These are phyloP conservation scores for Cryomyces antarcticus DNA, from an alignment of 495 filamentous ascomycete genomes.

Conservation along the genomic window DNA sequence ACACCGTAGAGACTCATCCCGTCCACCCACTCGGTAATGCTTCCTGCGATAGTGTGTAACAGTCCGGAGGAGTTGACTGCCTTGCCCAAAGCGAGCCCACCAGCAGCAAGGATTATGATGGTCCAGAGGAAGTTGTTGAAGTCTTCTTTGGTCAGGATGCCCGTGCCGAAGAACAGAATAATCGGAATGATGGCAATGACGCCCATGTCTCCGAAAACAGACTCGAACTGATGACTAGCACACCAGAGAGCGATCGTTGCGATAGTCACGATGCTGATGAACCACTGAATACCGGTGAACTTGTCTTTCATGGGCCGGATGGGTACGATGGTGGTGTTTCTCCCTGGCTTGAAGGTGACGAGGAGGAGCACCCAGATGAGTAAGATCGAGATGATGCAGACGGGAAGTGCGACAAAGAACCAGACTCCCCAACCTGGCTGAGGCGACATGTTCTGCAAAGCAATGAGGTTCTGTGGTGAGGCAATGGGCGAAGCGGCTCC, in stretches of 20 bases:
- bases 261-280: slow-evolving; percentile 71
- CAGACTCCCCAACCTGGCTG: slow-evolving; percentile 79
- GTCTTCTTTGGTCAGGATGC: slow-evolving; percentile 95
- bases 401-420: slow-evolving; percentile 90
- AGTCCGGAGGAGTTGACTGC: slow-evolving; percentile 84
- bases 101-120: slow-evolving; percentile 95
- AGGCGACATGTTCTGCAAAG: slow-evolving; percentile 82
- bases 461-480: slow-evolving; percentile 92
- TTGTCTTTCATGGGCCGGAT: slow-evolving; percentile 73
- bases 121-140: slow-evolving; percentile 99
- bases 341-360: slow-evolving; percentile 61
- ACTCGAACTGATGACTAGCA: slow-evolving; percentile 68
- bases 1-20: slow-evolving; percentile 73
- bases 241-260: slow-evolving; percentile 85
- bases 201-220: slow-evolving; percentile 89
- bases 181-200: slow-evolving; percentile 93
- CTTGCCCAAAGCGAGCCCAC: slow-evolving; percentile 81
- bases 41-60: slow-evolving; percentile 65
- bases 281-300: slow-evolving; percentile 82
- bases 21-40: slow-evolving; percentile 52
- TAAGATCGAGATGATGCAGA: slow-evolving; percentile 76
- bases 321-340: slow-evolving; percentile 75
- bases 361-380: slow-evolving; percentile 80
- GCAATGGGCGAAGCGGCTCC: slow-evolving; percentile 94
- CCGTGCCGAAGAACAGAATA: slow-evolving; percentile 88